These are phyloP conservation scores for Cladochytrium replicatum DNA, from an alignment of 192 early-diverging fungal genomes.

Conservation along the genomic window DNA sequence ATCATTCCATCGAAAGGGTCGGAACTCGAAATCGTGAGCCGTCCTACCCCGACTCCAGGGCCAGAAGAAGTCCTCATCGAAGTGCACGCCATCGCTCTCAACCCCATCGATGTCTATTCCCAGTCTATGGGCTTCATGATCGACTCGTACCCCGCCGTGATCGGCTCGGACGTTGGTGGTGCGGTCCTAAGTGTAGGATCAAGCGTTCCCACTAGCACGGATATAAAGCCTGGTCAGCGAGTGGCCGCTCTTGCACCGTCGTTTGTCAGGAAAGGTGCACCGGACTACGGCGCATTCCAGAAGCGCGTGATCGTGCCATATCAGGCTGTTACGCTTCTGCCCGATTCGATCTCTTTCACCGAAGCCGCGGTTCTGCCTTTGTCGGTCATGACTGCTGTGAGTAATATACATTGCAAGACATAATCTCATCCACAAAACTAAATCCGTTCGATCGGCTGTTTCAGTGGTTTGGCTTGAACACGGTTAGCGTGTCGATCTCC, in stretches of 20 bases:
- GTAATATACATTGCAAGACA: no score
- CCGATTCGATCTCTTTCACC: constrained; percentile 1
- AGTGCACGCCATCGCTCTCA: constrained; percentile 7
- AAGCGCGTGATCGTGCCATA: constrained; percentile 2
- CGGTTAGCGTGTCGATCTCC: no score
- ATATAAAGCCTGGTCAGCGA: no score
- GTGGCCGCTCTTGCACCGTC: no score
- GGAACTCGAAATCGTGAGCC: neutral
- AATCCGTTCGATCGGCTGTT: no score
- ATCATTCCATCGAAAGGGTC: no score
- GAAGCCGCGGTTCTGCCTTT: constrained; percentile 7
- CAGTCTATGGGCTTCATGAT: constrained; percentile 3
- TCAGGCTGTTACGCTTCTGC: constrained; percentile 1
- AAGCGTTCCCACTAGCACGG: no score
- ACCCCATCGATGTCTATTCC: constrained; percentile 4
- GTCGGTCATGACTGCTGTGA: neutral
- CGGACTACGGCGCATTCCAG: constrained; percentile 9
- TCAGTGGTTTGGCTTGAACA: no score
- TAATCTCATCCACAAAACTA: no score
- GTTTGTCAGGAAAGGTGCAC: constrained; percentile 6
- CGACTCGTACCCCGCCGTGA: no score
- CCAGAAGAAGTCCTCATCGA: constrained; percentile 8
- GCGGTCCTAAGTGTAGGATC: no score
- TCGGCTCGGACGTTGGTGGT: no score
- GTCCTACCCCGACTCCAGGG: constrained; percentile 9